These are phyloP conservation scores for Penicillium sp. DNA, from an alignment of 2,329 filamentous ascomycete genomes.

Conservation along the genomic window DNA sequence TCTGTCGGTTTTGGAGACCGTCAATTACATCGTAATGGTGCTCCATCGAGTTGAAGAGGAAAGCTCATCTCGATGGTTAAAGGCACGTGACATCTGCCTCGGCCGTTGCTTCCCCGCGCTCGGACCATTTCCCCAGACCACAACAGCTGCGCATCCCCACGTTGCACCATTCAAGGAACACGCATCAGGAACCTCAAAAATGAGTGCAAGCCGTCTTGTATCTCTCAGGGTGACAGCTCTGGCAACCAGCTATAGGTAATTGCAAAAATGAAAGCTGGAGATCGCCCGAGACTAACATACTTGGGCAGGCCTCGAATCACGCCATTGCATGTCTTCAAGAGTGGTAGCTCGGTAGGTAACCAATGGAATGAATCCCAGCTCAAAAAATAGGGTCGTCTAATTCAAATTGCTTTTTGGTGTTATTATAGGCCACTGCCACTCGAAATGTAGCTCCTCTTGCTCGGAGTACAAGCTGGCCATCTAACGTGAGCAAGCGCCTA, in stretches of 20 bases:
- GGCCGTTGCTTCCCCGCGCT: constrained; percentile 16
- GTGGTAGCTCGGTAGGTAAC: constrained; percentile 15
- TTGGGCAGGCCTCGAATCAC: constrained; percentile 9
- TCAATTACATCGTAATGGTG: not conserved
- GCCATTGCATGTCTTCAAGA: constrained; percentile 13
- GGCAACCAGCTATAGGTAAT: constrained; percentile 12
- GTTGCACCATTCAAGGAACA: not conserved
- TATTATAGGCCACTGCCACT: not conserved
- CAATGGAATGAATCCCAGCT: not conserved
- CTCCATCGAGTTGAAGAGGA: not conserved
- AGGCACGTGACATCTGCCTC: constrained; percentile 18
- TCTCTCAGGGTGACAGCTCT: constrained; percentile 3
- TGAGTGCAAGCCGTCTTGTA: constrained; percentile 2
- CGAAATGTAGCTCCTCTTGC: not conserved
- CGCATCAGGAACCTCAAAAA: not conserved
- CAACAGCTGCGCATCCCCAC: constrained; percentile 10
- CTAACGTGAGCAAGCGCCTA: constrained; percentile 4
- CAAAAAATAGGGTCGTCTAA: not conserved
- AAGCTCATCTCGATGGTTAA: not conserved
- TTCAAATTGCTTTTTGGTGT: not conserved
- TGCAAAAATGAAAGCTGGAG: not conserved
- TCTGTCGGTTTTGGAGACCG: not conserved
- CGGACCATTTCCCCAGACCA: constrained; percentile 19
- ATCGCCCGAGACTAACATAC: constrained; percentile 10
- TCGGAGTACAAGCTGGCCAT: not conserved